Conservation (phyloP, 2,329 filamentous ascomycete genomes). For the Proliferodiscus dingleyae region DNA sequence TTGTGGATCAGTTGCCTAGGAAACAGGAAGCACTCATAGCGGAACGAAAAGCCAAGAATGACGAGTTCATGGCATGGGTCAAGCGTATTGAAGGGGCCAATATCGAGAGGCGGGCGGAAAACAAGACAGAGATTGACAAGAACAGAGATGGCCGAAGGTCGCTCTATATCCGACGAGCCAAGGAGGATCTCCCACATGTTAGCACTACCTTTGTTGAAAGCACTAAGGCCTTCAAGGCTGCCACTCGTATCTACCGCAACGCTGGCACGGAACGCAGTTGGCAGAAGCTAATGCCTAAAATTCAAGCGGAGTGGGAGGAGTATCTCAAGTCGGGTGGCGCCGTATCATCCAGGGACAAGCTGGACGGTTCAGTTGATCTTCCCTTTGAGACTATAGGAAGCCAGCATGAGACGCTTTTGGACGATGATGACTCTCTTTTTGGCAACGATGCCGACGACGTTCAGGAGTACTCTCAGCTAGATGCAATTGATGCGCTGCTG, state of each 20-base stretch:
- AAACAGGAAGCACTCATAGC: constrained; percentile 24
- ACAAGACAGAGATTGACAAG: constrained; percentile 22
- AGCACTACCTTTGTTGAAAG: constrained; percentile 22
- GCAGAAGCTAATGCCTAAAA: constrained; percentile 29
- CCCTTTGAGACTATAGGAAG: neutral
- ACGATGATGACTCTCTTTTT: too few species aligned
- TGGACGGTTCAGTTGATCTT: neutral
- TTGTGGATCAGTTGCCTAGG: constrained; percentile 20
- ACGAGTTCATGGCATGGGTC: constrained; percentile 27
- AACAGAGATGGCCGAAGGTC: constrained; percentile 24
- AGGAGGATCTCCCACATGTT: constrained; percentile 26
- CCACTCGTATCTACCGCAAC: constrained; percentile 29
- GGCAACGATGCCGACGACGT: too few species aligned
- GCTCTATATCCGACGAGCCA: constrained; percentile 24
- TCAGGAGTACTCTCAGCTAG: too few species aligned
- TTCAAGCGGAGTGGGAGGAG: constrained; percentile 22
- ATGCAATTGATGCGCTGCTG: too few species aligned
- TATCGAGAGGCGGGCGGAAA: constrained; percentile 17
- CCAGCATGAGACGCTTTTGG: too few species aligned
- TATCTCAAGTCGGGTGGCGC: neutral
- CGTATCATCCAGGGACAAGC: neutral
- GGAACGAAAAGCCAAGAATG: constrained; percentile 23
- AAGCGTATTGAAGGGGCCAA: constrained; percentile 25
- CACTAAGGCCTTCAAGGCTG: constrained; percentile 25
- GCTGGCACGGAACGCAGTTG: constrained; percentile 29